Base-by-base conservation (phyloP, 2,329 filamentous ascomycete genomes). In the Cladosporium phlei region DNA sequence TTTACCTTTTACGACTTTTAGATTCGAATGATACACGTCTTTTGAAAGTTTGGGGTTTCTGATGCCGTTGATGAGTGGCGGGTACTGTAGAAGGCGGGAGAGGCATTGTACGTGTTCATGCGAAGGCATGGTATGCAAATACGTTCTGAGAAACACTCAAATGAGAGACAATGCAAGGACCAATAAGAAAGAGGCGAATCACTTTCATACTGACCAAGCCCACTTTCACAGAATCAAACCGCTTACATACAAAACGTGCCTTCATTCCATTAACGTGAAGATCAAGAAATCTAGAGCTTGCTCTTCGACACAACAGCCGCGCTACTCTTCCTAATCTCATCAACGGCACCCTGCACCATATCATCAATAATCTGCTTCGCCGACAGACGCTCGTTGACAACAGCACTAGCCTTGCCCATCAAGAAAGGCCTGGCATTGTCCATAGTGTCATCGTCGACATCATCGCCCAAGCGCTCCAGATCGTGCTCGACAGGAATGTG, bases 351-450 rank as follows among this genome's bases (percentile, higher is more conserved):
- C 43, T 73, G 70, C 53, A 98, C 86, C 59, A 98, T 85, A 74
- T 98, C 93, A 63, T 98, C 93, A 29, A 98, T 85, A 52, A 98
- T 91, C 14, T 69, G 86, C 79, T 90, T 94, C 52, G 93, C 93
- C 29, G 78, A 74, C 82, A 94, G 94, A 76, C 84, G 86, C 73
- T 97, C 89, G 63, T 91, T 93, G 47, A 93, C 86, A 24, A 96
- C 88, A 21, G 93, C 91, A 28, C 93, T 86, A 51, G 87, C 91
- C 78, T 97, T 94, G 68, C 93, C 93, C 93, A 98, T 98, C 59
- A 96, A 72, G 76, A 82, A 95, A 11, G 90, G 90, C 49, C 88
- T 79, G 62, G 88, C 90, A 65, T 93, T 88, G 67, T 97, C 93
- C 73, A 98, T 82, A 25, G 85, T 80, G 30, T 97, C 88, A 50